Evolutionary conservation across 116 monocot species (phyloP).

Genomic region (Thalassia testudinum): DNA sequence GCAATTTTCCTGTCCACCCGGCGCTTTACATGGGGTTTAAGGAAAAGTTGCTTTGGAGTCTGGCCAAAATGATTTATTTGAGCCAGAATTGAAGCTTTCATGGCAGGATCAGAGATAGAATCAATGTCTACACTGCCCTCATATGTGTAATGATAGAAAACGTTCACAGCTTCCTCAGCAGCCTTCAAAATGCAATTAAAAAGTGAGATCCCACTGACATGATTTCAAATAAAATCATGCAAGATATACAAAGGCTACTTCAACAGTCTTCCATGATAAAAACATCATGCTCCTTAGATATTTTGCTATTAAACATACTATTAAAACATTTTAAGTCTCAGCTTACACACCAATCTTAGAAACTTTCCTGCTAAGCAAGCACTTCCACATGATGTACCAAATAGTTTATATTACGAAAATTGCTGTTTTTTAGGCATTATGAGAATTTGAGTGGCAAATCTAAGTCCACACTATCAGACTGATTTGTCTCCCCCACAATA

Average conservation of each 20-base stretch:
- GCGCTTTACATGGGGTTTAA: slow-evolving; percentile 73
- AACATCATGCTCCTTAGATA: background rate
- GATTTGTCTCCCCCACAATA: too few species aligned
- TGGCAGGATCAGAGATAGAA: slow-evolving; percentile 80
- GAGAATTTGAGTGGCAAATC: too few species aligned
- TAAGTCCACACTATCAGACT: too few species aligned
- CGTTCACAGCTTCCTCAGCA: slow-evolving; percentile 93
- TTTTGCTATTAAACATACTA: background rate
- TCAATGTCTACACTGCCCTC: slow-evolving; percentile 98
- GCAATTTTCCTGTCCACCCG: slow-evolving; percentile 42
- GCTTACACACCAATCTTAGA: too few species aligned
- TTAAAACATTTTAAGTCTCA: background rate
- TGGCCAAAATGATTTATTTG: slow-evolving; percentile 99
- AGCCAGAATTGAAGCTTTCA: slow-evolving; percentile 97
- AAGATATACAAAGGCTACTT: background rate
- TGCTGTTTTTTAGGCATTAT: too few species aligned
- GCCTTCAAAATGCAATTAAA: slow-evolving; percentile 34
- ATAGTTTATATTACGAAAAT: too few species aligned
- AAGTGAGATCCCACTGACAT: background rate
- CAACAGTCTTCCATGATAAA: background rate
- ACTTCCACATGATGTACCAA: too few species aligned
- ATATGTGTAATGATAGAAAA: slow-evolving; percentile 99
- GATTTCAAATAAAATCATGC: background rate
- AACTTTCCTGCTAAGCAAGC: too few species aligned
- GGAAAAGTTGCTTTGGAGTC: slow-evolving; percentile 93